Percentiles rank a stretch among this genome's conserved stretches.
Evolutionary conservation across 148 eudicot species (phyloP).

Genomic region (Rhododendron molle): DNA sequence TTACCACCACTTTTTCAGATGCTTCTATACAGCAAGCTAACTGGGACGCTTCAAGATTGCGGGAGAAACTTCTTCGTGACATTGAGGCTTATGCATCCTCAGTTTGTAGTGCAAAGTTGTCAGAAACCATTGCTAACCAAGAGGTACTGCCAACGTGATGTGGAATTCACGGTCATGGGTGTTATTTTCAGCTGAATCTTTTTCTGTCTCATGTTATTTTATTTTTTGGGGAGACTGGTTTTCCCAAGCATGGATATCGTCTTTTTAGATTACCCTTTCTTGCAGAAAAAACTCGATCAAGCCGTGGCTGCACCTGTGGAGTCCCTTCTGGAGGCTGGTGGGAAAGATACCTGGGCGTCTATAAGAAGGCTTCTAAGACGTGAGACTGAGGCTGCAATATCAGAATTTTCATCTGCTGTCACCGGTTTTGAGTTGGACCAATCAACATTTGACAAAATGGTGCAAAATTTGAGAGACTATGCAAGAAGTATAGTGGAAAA

Average conservation of each 20-base stretch:
- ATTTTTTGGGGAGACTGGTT: not conserved
- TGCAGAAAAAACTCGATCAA: conserved; percentile 27
- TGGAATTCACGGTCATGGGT: not conserved
- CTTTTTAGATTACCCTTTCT: not conserved
- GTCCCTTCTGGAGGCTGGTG: conserved; percentile 32
- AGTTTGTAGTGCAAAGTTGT: conserved; percentile 30
- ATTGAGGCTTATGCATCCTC: conserved; percentile 36
- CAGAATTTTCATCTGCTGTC: conserved; percentile 20
- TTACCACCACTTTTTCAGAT: conserved; percentile 16
- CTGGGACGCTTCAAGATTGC: conserved; percentile 39
- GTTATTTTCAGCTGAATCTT: not conserved
- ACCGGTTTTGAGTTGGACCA: conserved; percentile 31
- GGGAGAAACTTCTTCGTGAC: conserved; percentile 44
- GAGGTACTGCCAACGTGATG: conserved; percentile 23
- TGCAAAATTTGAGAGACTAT: conserved; percentile 24
- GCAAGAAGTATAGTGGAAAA: conserved; percentile 35
- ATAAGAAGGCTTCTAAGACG: conserved; percentile 33
- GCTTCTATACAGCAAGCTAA: conserved; percentile 34
- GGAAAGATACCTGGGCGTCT: conserved; percentile 35
- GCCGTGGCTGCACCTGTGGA: conserved; percentile 35
- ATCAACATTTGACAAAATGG: conserved; percentile 19
- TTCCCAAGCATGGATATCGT: not conserved
- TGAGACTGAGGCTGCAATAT: conserved; percentile 24
- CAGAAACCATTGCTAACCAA: conserved; percentile 19
- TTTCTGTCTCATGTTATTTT: not conserved